Evolutionary conservation across 495 filamentous ascomycete species (phyloP), one percentile per base, ranked within the genome.

Genomic region (Jackrogersella minutella): DNA sequence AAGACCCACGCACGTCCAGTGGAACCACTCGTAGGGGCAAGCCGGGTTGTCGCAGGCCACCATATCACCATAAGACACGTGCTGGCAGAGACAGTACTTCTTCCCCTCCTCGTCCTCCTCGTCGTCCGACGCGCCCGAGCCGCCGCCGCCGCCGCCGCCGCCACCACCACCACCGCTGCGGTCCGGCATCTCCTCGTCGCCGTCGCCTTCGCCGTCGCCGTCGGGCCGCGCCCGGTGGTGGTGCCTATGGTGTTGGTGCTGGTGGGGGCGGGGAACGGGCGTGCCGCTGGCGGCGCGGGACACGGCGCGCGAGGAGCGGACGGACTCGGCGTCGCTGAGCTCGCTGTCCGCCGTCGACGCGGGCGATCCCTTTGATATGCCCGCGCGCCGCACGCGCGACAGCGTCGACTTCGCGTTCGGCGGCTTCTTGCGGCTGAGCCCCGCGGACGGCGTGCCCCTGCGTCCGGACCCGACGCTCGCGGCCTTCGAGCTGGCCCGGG

Each of bases 1-100:
- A 64, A 99, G 81, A 1, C 92, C 91, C 50, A 98, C 93, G 73
- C 95, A 99, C 64, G 84, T 88, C 93, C 93, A 98, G 81, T 99
- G 95, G 77, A 99, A 99, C 95, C 95, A 99, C 79, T 98, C 94
- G 75, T 87, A 95, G 21, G 90, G 87, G 80, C 95, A 99, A 57
- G 89, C 83, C 41, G 92, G 89, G 67, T 98, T 97, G 78, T 99
- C 95, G 77, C 95, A 99, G 2, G 93, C 95, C 28, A 99, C 94
- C 95, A 99, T 99, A 73, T 97, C 91, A 37, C 95, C 95, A 79
- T 91, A 94, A 76, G 91, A 96, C 59, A 97, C 91, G 66, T 89
- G 91, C 73, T 95, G 90, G 76, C 95, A 99, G 22, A 89, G 85
- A 78, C 95, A 99, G 76, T 99, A 99, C 62, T 93, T 90, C 71